phyloP scores from a whole-genome alignment of 176 grass and related monocot species.

The Musa schizocarpa region DNA sequence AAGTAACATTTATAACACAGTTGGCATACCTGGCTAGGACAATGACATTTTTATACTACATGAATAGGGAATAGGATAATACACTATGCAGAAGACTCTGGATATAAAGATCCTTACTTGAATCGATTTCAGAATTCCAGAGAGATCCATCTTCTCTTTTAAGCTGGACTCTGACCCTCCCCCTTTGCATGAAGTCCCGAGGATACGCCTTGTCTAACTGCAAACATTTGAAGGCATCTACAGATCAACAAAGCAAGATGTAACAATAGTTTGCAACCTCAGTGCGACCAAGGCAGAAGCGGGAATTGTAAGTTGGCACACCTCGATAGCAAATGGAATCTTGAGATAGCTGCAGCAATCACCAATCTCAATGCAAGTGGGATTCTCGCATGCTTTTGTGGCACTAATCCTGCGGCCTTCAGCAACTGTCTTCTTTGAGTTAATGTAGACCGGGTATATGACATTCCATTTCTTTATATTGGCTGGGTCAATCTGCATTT shows the following conservation, averaged over 20 bases:
- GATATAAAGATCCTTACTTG: slow-evolving; percentile 42
- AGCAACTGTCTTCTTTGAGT: slow-evolving; percentile 90
- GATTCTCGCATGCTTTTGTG: slow-evolving; percentile 73
- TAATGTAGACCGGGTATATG: slow-evolving; percentile 91
- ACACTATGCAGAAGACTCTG: background rate
- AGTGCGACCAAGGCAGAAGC: background rate
- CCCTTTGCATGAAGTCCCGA: slow-evolving; percentile 86
- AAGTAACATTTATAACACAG: background rate
- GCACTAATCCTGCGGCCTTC: slow-evolving; percentile 66
- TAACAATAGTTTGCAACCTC: background rate
- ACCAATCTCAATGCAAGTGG: slow-evolving; percentile 77
- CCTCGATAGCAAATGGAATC: slow-evolving; percentile 66
- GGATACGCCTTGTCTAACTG: slow-evolving; percentile 89
- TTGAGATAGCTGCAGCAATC: slow-evolving; percentile 79
- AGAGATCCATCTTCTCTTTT: slow-evolving; percentile 68
- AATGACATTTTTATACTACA: too few relatives aligned
- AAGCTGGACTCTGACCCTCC: slow-evolving; percentile 85
- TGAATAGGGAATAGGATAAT: too few relatives aligned
- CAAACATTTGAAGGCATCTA: slow-evolving; percentile 6
- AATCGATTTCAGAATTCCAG: slow-evolving; percentile 63
- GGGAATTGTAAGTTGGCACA: background rate
- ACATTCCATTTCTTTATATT: slow-evolving; percentile 91
- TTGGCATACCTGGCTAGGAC: background rate
- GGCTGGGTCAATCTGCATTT: slow-evolving; percentile 37
- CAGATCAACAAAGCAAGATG: slow-evolving; percentile 1